phyloP scores from a whole-genome alignment of 768 basidiomycete genomes.

The Lyophyllum decastes region DNA sequence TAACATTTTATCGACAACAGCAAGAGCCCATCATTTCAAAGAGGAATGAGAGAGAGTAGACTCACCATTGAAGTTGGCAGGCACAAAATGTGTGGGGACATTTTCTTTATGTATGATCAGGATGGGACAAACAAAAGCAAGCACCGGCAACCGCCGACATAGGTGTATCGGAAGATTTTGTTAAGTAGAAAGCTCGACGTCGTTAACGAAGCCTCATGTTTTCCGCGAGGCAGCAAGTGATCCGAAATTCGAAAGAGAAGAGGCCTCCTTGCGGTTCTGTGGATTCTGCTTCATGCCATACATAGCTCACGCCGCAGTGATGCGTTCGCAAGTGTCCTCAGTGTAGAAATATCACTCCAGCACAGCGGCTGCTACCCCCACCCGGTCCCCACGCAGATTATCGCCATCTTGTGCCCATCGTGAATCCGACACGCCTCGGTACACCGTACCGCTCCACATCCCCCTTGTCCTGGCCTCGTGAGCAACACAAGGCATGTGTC shows the following conservation, averaged over 20 bases:
- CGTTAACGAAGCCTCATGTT: slow-evolving; percentile 37
- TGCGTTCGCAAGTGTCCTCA: slow-evolving; percentile 14
- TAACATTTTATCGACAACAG: background rate
- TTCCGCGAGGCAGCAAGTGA: slow-evolving; percentile 39
- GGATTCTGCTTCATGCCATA: slow-evolving; percentile 1
- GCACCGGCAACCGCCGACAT: slow-evolving; percentile 7
- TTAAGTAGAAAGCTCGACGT: too few relatives aligned
- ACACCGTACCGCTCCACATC: slow-evolving; percentile 30
- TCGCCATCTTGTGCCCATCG: slow-evolving; percentile 14
- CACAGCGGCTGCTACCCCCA: slow-evolving; percentile 7
- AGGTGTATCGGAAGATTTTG: too few relatives aligned
- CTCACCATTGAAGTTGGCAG: background rate
- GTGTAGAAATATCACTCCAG: slow-evolving; percentile 14
- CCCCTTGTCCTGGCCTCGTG: slow-evolving; percentile 38
- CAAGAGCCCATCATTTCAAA: background rate
- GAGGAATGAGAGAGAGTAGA: background rate
- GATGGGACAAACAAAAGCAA: background rate
- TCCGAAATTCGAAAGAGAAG: slow-evolving; percentile 19
- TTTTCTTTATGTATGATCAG: background rate
- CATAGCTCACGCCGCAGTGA: slow-evolving; percentile 9
- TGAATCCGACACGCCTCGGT: slow-evolving; percentile 21
- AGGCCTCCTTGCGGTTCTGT: background rate
- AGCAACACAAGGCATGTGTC: slow-evolving; percentile 37
- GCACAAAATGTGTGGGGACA: background rate
- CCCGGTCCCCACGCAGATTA: slow-evolving; percentile 20